A percentile compares a stretch with the other conserved stretches of the same genome.
phyloP scores from a whole-genome alignment of 805 yeast species.

The Saccharomycopsis selenospora region DNA sequence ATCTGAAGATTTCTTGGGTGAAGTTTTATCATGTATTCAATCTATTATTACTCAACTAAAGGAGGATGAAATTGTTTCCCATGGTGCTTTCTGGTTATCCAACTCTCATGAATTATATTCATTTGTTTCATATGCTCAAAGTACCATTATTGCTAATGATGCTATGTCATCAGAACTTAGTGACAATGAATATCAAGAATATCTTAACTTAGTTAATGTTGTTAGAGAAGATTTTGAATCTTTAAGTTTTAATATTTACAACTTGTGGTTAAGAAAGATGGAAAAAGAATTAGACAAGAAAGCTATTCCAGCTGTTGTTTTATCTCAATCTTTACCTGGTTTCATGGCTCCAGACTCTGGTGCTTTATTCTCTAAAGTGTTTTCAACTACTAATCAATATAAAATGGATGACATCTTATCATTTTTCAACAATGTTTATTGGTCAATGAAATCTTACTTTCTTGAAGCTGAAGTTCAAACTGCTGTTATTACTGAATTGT shows the following conservation, averaged over 20 bases:
- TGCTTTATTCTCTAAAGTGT: slow-evolving; percentile 78
- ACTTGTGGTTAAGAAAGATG: slow-evolving; percentile 94
- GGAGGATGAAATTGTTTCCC: slow-evolving; percentile 81
- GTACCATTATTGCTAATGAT: slow-evolving; percentile 82
- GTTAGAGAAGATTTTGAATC: slow-evolving; percentile 93
- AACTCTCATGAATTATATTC: slow-evolving; percentile 94
- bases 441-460: slow-evolving; percentile 88
- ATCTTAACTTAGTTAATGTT: slow-evolving; percentile 79
- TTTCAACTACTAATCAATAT: slow-evolving; percentile 61
- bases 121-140: slow-evolving; percentile 89
- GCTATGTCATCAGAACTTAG: slow-evolving; percentile 76
- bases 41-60: slow-evolving; percentile 68
- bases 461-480: slow-evolving; percentile 79
- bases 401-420: slow-evolving; percentile 93
- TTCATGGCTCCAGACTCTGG: slow-evolving; percentile 78
- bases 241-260: slow-evolving; percentile 86
- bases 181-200: slow-evolving; percentile 83
- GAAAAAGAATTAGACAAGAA: slow-evolving; percentile 85
- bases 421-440: slow-evolving; percentile 81
- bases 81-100: slow-evolving; percentile 96
- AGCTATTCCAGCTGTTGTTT: slow-evolving; percentile 89
- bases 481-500: slow-evolving; percentile 74
- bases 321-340: slow-evolving; percentile 94
- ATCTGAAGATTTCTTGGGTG: slow-evolving; percentile 85
- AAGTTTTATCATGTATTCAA: slow-evolving; percentile 81